phyloP scores from a whole-genome alignment of 2,329 filamentous ascomycete genomes.

The Apiospora sp. region DNA sequence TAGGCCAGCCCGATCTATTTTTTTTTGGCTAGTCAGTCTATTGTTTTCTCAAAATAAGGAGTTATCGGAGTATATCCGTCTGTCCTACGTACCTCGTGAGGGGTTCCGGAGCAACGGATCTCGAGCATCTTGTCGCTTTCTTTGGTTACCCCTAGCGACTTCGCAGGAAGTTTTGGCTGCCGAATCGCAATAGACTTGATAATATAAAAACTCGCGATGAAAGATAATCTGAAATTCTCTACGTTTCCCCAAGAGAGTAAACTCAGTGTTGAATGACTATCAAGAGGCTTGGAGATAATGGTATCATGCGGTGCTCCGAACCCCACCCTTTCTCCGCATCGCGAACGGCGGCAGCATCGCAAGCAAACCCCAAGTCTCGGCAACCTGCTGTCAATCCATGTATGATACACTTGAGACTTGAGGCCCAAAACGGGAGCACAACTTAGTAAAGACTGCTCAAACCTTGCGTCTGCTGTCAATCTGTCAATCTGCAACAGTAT shows the following conservation, averaged over 20 bases:
- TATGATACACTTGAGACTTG: too few species aligned
- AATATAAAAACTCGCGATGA: neutral
- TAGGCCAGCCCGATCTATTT: conserved; percentile 47
- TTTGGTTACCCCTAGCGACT: neutral
- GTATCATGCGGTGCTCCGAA: neutral
- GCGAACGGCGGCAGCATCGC: neutral
- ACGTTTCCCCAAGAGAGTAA: neutral
- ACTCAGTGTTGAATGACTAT: neutral
- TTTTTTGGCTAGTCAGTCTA: conserved; percentile 27
- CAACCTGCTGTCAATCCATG: neutral
- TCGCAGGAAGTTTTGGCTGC: neutral
- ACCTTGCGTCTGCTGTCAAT: neutral
- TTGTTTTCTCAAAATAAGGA: too few species aligned
- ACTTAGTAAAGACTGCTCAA: too few species aligned
- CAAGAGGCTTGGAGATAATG: neutral
- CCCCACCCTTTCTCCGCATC: conserved; percentile 17
- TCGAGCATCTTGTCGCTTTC: conserved; percentile 26
- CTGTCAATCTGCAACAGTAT: neutral
- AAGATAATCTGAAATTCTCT: neutral
- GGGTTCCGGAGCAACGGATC: conserved; percentile 30
- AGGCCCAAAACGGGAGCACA: too few species aligned
- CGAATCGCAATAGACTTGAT: neutral
- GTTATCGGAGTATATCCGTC: neutral
- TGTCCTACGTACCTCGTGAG: conserved; percentile 26
- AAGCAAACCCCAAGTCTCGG: neutral